Conservation (phyloP, 1,284 basidiomycete species). For the Moesziomyces antarcticus region DNA sequence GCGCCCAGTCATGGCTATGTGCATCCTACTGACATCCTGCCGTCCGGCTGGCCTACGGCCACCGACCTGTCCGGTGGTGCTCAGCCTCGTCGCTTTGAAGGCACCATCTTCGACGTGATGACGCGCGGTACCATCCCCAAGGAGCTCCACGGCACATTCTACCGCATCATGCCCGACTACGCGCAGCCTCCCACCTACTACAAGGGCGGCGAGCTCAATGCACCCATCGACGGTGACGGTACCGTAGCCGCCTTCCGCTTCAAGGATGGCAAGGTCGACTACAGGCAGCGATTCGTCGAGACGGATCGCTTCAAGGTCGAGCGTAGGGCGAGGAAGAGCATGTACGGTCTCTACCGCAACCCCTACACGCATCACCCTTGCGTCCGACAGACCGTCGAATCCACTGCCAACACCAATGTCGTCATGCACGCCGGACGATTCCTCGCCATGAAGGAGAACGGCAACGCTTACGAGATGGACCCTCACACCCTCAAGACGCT, state of each 20-base stretch:
- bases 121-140: slow-evolving; percentile 25
- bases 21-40: slow-evolving; percentile 29
- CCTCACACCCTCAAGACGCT: slow-evolving; percentile 44
- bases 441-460: slow-evolving; percentile 46
- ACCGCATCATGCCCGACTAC: slow-evolving; percentile 47
- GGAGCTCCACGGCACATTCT: slow-evolving; percentile 37
- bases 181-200: slow-evolving; percentile 25
- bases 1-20: slow-evolving; percentile 17
- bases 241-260: slow-evolving; percentile 39
- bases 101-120: slow-evolving; percentile 34
- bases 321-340: slow-evolving; percentile 24
- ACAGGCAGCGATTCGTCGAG: slow-evolving; percentile 31
- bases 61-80: slow-evolving; percentile 32
- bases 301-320: slow-evolving; percentile 43
- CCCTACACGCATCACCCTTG: slow-evolving; percentile 41
- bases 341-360: slow-evolving; percentile 41
- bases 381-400: slow-evolving; percentile 32
- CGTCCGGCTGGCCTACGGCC: slow-evolving; percentile 31
- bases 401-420: slow-evolving; percentile 41
- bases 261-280: slow-evolving; percentile 37
- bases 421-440: slow-evolving; percentile 39
- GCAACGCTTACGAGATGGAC: slow-evolving; percentile 37
- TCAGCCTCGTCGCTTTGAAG: slow-evolving; percentile 33
- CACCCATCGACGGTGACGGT: slow-evolving; percentile 41
- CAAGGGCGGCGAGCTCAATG: slow-evolving; percentile 30